These are phyloP conservation scores for Russula ochroleuca DNA, from an alignment of 768 basidiomycete genomes.

Conservation along the genomic window DNA sequence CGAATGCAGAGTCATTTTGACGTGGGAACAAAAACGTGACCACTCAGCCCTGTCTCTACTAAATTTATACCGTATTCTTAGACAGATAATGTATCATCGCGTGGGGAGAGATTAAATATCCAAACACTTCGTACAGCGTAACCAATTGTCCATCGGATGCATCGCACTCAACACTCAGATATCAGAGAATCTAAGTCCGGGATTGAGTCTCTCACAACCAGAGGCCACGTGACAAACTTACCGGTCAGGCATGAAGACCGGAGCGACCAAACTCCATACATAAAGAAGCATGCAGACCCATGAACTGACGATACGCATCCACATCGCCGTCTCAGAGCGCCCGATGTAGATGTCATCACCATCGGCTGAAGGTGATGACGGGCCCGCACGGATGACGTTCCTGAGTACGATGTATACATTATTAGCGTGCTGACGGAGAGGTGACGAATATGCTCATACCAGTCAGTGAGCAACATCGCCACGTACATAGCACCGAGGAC, in stretches of 20 bases:
- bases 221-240: slow-evolving; percentile 37
- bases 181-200: slow-evolving; percentile 12
- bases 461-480: slow-evolving; percentile 93
- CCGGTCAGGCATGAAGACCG: slow-evolving; percentile 88
- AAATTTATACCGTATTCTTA: neutral
- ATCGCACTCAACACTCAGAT: neutral
- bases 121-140: slow-evolving; percentile 7
- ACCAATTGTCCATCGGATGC: slow-evolving; percentile 1
- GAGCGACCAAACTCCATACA: slow-evolving; percentile 84
- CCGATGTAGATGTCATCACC: slow-evolving; percentile 85
- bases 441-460: slow-evolving; percentile 53
- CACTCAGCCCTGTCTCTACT: no score
- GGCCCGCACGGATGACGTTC: slow-evolving; percentile 60
- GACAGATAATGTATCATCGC: no score
- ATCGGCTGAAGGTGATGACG: slow-evolving; percentile 44
- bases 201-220: slow-evolving; percentile 5
- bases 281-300: slow-evolving; percentile 91
- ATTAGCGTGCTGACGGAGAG: slow-evolving; percentile 4
- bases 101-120: neutral
- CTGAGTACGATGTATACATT: slow-evolving; percentile 36
- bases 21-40: neutral
- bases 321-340: slow-evolving; percentile 95
- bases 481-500: slow-evolving; percentile 97
- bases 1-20: neutral
- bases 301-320: slow-evolving; percentile 95